Base-by-base conservation (phyloP, 2,329 filamentous ascomycete species). In the Diplodia corticola region DNA sequence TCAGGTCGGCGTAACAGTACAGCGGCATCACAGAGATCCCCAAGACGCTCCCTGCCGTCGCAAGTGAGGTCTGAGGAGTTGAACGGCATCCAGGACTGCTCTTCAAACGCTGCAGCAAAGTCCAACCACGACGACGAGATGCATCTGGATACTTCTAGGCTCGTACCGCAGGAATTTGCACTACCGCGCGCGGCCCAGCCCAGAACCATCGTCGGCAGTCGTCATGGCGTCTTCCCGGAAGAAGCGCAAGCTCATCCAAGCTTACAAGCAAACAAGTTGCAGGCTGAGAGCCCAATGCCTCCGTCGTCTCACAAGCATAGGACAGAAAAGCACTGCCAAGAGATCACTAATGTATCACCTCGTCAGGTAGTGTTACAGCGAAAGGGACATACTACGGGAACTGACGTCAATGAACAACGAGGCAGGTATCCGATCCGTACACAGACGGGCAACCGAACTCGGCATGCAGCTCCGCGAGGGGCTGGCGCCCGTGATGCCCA, bases 1-100 rank as follows among this genome's bases (percentile, higher is more conserved):
- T 82, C 80, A 44, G 68, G 72, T 54, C 71, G 69, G 53, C 57
- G 66, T 57, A 24, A 33, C 15, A 44, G 33, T 20, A 12, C 1
- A 35, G 57, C 40, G 33, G 44, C 28, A 35, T 24, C 44, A 35
- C 57, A 61, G 13, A 49, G 57, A 12, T 61, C 26, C 24, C 5
- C 37, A 12, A 44, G 24, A 20, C 26, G n/a, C 3, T 20, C 26
- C n/a, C 17, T 17, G n/a, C 20, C 4, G n/a, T 20, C 4, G 26
- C 57, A n/a, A 35, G 15, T 24, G 44, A 28, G 22, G 26, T 10
- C 26, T 26, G 28, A 35, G 13, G 28, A 17, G 2, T 12, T 6
- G 9, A 46, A 35, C 10, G 15, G 24, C 37, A 46, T 13, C 9
- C 22, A 49, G 24, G 44, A 26, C 10, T 30, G 15, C 12, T 24